Base-by-base conservation (phyloP, 2,329 filamentous ascomycete species). In the Pezicula radicicola region DNA sequence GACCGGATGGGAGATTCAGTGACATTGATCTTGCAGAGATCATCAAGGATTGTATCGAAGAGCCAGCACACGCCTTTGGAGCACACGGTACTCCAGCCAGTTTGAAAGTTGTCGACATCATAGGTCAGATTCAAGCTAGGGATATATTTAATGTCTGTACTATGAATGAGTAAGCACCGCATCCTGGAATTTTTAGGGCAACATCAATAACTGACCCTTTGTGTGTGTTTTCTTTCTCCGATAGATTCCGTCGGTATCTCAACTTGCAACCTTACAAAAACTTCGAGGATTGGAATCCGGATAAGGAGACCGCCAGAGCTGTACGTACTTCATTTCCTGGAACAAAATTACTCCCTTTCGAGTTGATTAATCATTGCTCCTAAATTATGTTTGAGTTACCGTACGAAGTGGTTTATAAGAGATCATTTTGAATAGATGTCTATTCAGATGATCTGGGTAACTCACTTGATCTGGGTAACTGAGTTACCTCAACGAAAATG, bases 271-370 rank as follows among this genome's bases (percentile, higher is more conserved):
- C 71, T 3, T 72, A 80, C 56, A 68, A 72, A 45, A 74, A 69
- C 1, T 80, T 80, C 50, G 72, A 78, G 44, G 73, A 77, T 19
- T 77, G 79, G 64, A 80, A 78, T 58, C 65, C 73, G 0, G 76
- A 81, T 49, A 73, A 74, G 3, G 67, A 71, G 18, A 71, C 79
- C 21, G 71, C 72, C 1, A 66, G 70, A 72, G 57, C 66, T 74
- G 55, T 25, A 25, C 25, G 25, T 25, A 25, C 25, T 25, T 25
- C 25, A 25, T 25, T 7, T 25, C 6, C 4, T 7, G 6, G 21
- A 25, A 3, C 4, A 25, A 3, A 25, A 1, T 25, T 25, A 7
- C 25, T 3, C 25, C 25, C 6, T 25, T 25, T 25, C 25, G 6
- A 25, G 25, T 7, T 25, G 25, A 3, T 25, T 5, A 25, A 25